Evolutionary conservation across 345 rosid species (phyloP).

Genomic region (Turritis glabra): DNA sequence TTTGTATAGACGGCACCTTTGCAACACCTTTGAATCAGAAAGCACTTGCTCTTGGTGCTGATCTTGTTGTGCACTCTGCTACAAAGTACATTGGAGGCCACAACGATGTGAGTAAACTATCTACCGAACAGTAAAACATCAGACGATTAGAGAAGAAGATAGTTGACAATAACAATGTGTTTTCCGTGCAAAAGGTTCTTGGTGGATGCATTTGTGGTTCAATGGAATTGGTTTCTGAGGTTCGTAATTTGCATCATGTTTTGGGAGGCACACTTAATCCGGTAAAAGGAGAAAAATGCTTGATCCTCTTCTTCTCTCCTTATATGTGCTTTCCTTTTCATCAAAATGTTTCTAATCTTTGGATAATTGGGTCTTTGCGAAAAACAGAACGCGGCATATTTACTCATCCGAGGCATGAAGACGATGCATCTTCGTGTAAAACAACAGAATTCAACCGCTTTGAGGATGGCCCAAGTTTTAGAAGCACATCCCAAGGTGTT

Average conservation of each 20-base stretch:
- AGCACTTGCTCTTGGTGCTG: slow-evolving; percentile 89
- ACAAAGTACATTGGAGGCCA: slow-evolving; percentile 92
- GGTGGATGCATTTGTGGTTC: slow-evolving; percentile 75
- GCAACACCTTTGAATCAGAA: slow-evolving; percentile 93
- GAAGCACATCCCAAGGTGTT: slow-evolving; percentile 84
- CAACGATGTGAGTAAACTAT: slow-evolving; percentile 77
- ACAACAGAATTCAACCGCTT: slow-evolving; percentile 80
- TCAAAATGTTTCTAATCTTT: too few species aligned
- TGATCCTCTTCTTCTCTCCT: too few species aligned
- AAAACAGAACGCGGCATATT: slow-evolving; percentile 77
- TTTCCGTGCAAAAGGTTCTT: background rate
- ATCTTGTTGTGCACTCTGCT: slow-evolving; percentile 86
- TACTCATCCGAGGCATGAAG: slow-evolving; percentile 92
- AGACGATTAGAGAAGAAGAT: too few species aligned
- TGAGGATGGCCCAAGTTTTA: slow-evolving; percentile 85
- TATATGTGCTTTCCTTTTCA: too few species aligned
- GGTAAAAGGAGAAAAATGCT: too few species aligned
- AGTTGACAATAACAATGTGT: too few species aligned
- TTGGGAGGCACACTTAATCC: slow-evolving; percentile 88
- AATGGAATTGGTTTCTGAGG: slow-evolving; percentile 54
- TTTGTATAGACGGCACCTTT: slow-evolving; percentile 79
- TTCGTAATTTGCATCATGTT: slow-evolving; percentile 76
- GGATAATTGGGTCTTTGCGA: slow-evolving; percentile 4
- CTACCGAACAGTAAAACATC: too few species aligned
- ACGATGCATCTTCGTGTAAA: slow-evolving; percentile 92